Conservation (phyloP, 805 yeast genomes). For the Monosporozyma yasuniensis region DNA sequence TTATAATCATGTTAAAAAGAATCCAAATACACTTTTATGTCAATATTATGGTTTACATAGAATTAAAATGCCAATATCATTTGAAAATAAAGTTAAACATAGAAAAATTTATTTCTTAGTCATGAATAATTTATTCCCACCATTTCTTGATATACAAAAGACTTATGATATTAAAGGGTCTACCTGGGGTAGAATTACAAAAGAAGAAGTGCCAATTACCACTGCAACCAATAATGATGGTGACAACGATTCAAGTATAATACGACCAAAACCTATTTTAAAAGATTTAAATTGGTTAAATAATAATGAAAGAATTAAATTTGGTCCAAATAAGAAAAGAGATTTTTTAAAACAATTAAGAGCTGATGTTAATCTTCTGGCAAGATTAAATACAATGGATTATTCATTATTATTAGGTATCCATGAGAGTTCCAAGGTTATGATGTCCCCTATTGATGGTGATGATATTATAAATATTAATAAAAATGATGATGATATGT, state of each 20-base stretch:
- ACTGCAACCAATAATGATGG: slow-evolving; percentile 8
- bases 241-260: background rate
- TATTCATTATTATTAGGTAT: slow-evolving; percentile 84
- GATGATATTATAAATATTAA: background rate
- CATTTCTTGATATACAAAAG: slow-evolving; percentile 74
- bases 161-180: slow-evolving; percentile 93
- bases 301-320: slow-evolving; percentile 48
- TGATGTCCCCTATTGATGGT: slow-evolving; percentile 20
- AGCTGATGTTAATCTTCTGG: slow-evolving; percentile 63
- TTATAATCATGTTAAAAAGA: slow-evolving; percentile 65
- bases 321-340: slow-evolving; percentile 63
- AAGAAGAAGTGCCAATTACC: slow-evolving; percentile 14
- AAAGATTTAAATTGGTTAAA: slow-evolving; percentile 89
- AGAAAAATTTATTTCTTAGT: slow-evolving; percentile 87
- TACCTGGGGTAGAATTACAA: slow-evolving; percentile 65
- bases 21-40: slow-evolving; percentile 85
- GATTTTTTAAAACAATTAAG: slow-evolving; percentile 60
- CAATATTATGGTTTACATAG: slow-evolving; percentile 95
- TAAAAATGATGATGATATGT: background rate
- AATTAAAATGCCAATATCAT: slow-evolving; percentile 70
- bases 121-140: slow-evolving; percentile 95
- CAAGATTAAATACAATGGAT: slow-evolving; percentile 84
- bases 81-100: slow-evolving; percentile 32
- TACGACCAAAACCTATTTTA: slow-evolving; percentile 38
- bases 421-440: slow-evolving; percentile 62